Base-by-base conservation (phyloP, 257 asterid genomes). In the Solanum piurae region DNA sequence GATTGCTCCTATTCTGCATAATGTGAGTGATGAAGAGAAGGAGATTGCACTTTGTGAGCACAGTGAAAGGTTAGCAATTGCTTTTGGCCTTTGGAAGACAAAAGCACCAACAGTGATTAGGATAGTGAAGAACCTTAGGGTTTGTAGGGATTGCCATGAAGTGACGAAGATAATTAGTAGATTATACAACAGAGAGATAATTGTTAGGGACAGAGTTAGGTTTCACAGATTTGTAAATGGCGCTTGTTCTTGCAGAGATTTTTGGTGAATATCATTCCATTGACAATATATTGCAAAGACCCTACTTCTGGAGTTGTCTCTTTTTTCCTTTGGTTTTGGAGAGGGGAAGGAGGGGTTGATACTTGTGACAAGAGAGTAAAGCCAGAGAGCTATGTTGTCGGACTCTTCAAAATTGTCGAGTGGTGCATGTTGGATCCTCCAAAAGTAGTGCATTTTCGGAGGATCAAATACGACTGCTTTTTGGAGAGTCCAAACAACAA, bases 51-150 rank as follows among this genome's bases (percentile, higher is more conserved):
- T 95, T 16, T 95, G 94, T 93, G 95, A 93, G 85, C 96, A 94
- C 69, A 93, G 95, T 49, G 95, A 94, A 85, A 92, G 98, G 42
- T 31, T 94, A 85, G 98, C 98, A 27, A 92, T 95, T 40, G 96
- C 94, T 6, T 94, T 91, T 76, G 98, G 97, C 36, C 71, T 94
- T 33, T 86, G 93, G 93, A 95, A 92, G 92, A 93, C 97, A 8
- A 89, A 90, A 83, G 93, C 92, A 37, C 95, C 94, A 0, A 86
- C 49, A 4, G 87, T 91, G 9, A 94, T 95, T 60, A 93, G 95
- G 86, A 88, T 95, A 16, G 94, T 91, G 69, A 95, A 94, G 88
- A 93, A 95, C 73, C 95, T 95, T 3, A 88, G 94, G 64, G 94
- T 95, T 2, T 94, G 95, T 69, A 77, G 87, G 11, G 96, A 94